Evolutionary conservation across 177 flowering plant species (phyloP), one percentile per base, ranked within the genome.

Genomic region (Vitis hybrid): DNA sequence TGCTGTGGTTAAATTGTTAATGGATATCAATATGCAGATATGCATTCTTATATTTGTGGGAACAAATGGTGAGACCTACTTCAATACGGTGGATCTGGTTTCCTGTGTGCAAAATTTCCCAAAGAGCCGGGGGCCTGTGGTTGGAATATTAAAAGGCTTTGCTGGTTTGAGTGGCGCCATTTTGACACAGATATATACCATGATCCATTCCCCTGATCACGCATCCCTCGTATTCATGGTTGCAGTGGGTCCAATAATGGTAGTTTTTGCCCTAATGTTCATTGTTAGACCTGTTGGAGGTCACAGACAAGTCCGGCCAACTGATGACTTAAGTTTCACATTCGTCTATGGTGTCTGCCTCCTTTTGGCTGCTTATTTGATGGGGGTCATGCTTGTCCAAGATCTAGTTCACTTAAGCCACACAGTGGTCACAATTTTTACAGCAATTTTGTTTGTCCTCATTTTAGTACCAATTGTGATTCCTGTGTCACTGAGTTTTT

Each of bases 41-140:
- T 96, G 99, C 78, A 60, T 93, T 71, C 91, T 90, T 62, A 89
- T 96, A 80, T 96, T 91, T 67, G 71, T 93, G 16, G 99, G 98
- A 64, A 92, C 94, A 74, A 93, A 96, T 80, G 98, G 98, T 1
- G 98, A 96, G 74, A 90, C 97, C 70, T 93, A 88, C 88, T 90
- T 88, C 87, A 96, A 96, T 56, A 93, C 99, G 3, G 95, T 80
- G 60, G 83, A 98, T 52, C 76, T 96, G n/a, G 98, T 96, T 55
- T 92, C 99, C 32, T 86, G 98, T 27, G 97, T 96, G 70, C 97
- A 96, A 81, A 96, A 96, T 80, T 96, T 96, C 74, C 99, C 99
- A 6, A 90, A 91, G 76, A 90, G 81, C 75, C 83, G 99, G 2
- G 99, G 99, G 54, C 98, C 97, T 9, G 87, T 96, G 51, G 98